Evolutionary conservation across 2,329 filamentous ascomycete genomes (phyloP).

Genomic region (Lachnellula arida): DNA sequence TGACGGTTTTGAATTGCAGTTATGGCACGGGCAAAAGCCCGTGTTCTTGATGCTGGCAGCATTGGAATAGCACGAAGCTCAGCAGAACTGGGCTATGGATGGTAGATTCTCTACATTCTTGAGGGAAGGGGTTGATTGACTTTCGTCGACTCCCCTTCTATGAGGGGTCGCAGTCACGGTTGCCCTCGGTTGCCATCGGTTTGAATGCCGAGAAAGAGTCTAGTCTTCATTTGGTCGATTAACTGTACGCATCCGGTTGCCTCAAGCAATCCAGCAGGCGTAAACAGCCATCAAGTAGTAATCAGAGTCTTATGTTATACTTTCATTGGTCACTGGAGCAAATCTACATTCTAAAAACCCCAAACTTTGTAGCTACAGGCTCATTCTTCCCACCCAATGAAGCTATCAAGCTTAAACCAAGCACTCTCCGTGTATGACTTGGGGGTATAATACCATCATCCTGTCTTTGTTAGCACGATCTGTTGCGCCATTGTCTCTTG

Average conservation of each 20-base stretch:
- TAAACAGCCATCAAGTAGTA: too few relatives aligned
- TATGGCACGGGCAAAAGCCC: conserved; percentile 26
- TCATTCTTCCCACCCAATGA: conserved; percentile 65
- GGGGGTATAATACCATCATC: conserved; percentile 78
- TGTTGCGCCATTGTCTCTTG: conserved; percentile 5
- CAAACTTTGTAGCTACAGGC: conserved; percentile 62
- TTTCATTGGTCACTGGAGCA: too few relatives aligned
- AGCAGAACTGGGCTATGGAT: neutral
- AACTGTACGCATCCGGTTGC: too few relatives aligned
- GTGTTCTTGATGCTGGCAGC: conserved; percentile 26
- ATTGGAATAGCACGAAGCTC: conserved; percentile 13
- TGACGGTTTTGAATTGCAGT: conserved; percentile 17
- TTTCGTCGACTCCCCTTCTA: too few relatives aligned
- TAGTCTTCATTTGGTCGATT: too few relatives aligned
- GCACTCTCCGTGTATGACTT: conserved; percentile 66
- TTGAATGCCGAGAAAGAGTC: neutral
- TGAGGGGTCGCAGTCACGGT: too few relatives aligned
- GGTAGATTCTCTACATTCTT: neutral
- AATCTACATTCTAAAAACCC: conserved; percentile 74
- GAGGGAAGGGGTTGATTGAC: neutral
- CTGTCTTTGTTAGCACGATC: conserved; percentile 33
- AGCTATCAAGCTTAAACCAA: conserved; percentile 68
- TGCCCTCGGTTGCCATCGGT: too few relatives aligned
- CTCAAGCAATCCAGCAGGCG: too few relatives aligned
- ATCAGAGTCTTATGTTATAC: too few relatives aligned